Evolutionary conservation across 2,329 filamentous ascomycete genomes (phyloP).

Genomic region (Rhynchosporium graminicola): DNA sequence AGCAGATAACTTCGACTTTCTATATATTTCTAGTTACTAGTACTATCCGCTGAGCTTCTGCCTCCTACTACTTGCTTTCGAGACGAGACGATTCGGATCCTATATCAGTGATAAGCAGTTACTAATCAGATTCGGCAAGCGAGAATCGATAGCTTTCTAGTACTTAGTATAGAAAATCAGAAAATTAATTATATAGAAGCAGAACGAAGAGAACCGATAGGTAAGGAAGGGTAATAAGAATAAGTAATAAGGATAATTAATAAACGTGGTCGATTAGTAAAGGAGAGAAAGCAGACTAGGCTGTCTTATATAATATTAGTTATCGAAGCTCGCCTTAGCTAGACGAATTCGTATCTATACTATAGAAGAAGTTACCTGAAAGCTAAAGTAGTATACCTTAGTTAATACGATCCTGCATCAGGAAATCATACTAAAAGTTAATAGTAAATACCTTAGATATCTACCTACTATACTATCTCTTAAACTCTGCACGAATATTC

Average conservation of each 20-base stretch:
- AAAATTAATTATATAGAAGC: neutral
- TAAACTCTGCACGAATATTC: neutral
- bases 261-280: neutral
- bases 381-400: neutral
- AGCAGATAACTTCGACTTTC: too few species aligned
- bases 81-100: neutral
- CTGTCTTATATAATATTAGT: neutral
- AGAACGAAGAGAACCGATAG: neutral
- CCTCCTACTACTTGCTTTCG: neutral
- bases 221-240: neutral
- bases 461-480: neutral
- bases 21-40: too few species aligned
- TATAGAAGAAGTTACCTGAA: neutral
- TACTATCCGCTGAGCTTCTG: too few species aligned
- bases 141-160: neutral
- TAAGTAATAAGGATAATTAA: neutral
- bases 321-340: neutral
- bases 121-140: neutral
- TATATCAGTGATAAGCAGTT: neutral
- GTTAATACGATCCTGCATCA: slow-evolving; percentile 4
- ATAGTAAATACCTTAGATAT: neutral
- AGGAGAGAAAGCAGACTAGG: neutral
- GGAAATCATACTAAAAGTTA: neutral
- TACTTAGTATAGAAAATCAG: neutral
- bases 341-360: neutral